These are phyloP conservation scores for Deinandra increscens DNA, from an alignment of 129 eudicot species.

Conservation along the genomic window DNA sequence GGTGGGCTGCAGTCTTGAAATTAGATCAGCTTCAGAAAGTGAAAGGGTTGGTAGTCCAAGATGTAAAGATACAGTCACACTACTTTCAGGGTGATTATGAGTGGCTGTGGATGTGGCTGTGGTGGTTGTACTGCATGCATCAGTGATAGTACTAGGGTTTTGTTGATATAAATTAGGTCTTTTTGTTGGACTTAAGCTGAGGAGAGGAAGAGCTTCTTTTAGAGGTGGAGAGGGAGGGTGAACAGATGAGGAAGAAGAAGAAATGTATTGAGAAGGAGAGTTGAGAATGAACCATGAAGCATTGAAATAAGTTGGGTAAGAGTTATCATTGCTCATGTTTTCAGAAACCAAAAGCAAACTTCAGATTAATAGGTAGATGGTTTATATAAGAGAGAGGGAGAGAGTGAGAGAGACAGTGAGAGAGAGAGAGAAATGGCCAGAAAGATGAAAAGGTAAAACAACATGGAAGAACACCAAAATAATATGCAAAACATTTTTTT, in stretches of 20 bases:
- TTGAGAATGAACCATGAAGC: slow-evolving; percentile 40
- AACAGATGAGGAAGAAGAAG: slow-evolving; percentile 11
- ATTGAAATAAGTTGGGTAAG: slow-evolving; percentile 40
- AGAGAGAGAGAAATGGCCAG: slow-evolving; percentile 13
- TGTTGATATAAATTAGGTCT: slow-evolving; percentile 11
- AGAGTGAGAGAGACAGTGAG: slow-evolving; percentile 6
- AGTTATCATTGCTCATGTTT: slow-evolving; percentile 27
- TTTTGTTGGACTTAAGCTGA: slow-evolving; percentile 32
- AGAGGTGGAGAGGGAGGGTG: slow-evolving; percentile 31
- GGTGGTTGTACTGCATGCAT: slow-evolving; percentile 4
- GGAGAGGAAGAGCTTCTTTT: slow-evolving; percentile 60
- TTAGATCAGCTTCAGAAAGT: slow-evolving; percentile 28
- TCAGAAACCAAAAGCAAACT: slow-evolving; percentile 18
- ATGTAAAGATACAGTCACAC: slow-evolving; percentile 43
- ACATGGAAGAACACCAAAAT: background rate
- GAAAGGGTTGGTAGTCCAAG: slow-evolving; percentile 55
- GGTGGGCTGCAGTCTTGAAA: slow-evolving; percentile 4
- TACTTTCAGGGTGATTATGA: slow-evolving; percentile 11
- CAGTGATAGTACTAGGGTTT: slow-evolving; percentile 11
- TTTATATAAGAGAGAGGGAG: slow-evolving; percentile 12
- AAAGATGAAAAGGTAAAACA: background rate
- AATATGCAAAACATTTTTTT: too few relatives aligned
- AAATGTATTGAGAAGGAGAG: slow-evolving; percentile 19
- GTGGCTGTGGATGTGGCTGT: background rate
- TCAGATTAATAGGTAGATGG: slow-evolving; percentile 21